Base-by-base conservation (phyloP, 2,329 filamentous ascomycete species). In the Balansia obtecta region DNA sequence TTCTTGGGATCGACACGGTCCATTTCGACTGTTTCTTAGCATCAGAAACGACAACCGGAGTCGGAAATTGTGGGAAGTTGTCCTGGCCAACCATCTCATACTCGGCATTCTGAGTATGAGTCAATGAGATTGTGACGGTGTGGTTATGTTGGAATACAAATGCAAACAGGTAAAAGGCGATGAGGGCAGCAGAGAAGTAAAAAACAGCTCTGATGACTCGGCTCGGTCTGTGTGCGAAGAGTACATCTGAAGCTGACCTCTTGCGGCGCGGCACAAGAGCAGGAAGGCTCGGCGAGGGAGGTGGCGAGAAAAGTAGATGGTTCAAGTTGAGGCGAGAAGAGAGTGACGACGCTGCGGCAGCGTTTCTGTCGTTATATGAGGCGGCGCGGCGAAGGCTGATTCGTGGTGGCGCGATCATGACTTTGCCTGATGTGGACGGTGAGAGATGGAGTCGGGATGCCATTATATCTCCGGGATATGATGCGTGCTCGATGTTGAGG, bases 1-100 rank as follows among this genome's bases (percentile, higher is more conserved):
- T 74, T 7, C 75, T 71, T 1, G 88, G 88, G 38, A 95, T 89
- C 1, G 80, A 88, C 11, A 94, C 77, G 0, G 88, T 93, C 88
- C 88, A 94, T 62, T 78, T 83, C 11, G 80, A 71, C 48, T 74
- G 76, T 3, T 84, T 85, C 43, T 73, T 71, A 27, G 71, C 68
- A 65, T 89, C 85, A 13, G 75, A 78, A 44, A 90, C 72, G 6
- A 87, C 74, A 18, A 93, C 74, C 0, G 86, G 85, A 0, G 83
- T 85, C 0, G 87, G 83, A 54, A 86, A 81, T 30, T 83, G 75
- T 0, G 86, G 86, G n/a, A 88, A 65, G 41, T 71, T 71, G 53
- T 81, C 76, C 53, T 80, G 80, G 38, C 75, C 78, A 8, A 86
- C 76, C 73, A 87, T 81, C 58, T 87, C 82, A 62, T 80, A 83